These are phyloP conservation scores for Penicillium sp. DNA, from an alignment of 2,329 filamentous ascomycete genomes.

Conservation along the genomic window DNA sequence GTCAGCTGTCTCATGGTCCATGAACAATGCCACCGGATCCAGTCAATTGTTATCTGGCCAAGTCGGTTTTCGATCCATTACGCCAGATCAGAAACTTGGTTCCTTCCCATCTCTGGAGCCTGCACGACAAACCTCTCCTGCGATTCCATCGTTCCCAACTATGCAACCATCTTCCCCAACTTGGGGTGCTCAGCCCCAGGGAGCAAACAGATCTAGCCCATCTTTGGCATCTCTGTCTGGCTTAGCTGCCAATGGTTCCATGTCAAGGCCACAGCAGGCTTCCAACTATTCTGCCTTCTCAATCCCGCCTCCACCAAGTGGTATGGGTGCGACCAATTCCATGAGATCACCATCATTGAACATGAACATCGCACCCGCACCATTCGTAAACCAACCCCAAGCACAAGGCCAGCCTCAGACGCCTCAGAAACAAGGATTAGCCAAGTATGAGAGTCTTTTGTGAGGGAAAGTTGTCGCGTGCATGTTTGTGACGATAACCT, in stretches of 20 bases:
- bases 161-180: conserved; percentile 38
- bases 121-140: conserved; percentile 38
- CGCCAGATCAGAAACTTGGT: conserved; percentile 55
- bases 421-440: conserved; percentile 50
- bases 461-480: conserved; percentile 33
- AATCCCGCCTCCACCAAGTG: conserved; percentile 46
- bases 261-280: conserved; percentile 26
- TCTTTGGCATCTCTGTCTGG: conserved; percentile 34
- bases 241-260: conserved; percentile 27
- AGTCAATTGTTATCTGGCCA: conserved; percentile 26
- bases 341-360: conserved; percentile 23
- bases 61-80: conserved; percentile 51
- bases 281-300: conserved; percentile 44
- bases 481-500: conserved; percentile 16
- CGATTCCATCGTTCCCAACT: conserved; percentile 30
- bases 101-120: conserved; percentile 54
- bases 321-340: conserved; percentile 26
- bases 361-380: conserved; percentile 21
- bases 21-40: conserved; percentile 28
- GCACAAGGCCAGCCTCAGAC: conserved; percentile 27
- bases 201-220: conserved; percentile 20
- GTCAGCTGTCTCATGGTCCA: conserved; percentile 52
- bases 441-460: conserved; percentile 61
- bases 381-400: conserved; percentile 32
- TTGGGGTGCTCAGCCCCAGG: conserved; percentile 25